Percentiles rank a stretch among this genome's conserved stretches.
Evolutionary conservation across 768 basidiomycete genomes (phyloP).

Genomic region (Tricholoma terreum): DNA sequence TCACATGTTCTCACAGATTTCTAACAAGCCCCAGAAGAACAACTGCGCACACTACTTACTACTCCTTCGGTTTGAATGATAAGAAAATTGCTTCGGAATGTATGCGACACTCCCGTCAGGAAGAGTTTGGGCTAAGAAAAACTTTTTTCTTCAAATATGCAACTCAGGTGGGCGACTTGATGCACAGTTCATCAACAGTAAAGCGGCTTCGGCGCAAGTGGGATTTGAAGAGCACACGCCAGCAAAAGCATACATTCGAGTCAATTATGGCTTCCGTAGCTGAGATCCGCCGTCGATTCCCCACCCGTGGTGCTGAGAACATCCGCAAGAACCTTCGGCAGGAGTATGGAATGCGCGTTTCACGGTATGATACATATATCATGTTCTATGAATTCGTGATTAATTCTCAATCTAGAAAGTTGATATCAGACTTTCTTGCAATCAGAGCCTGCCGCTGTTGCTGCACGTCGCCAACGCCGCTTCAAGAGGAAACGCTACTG

Average conservation of each 20-base stretch:
- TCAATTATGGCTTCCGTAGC: constrained; percentile 3
- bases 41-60: too few species aligned
- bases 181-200: neutral
- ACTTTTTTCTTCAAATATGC: neutral
- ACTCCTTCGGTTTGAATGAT: constrained; percentile 2
- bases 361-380: too few species aligned
- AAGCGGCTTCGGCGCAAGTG: constrained; percentile 3
- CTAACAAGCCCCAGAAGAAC: too few species aligned
- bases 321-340: constrained; percentile 12
- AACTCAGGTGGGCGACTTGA: too few species aligned
- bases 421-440: too few species aligned
- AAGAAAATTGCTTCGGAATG: constrained; percentile 9
- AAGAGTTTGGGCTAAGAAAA: constrained; percentile 17
- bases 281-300: constrained; percentile 9
- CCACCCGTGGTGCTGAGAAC: constrained; percentile 9
- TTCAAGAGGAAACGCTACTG: constrained; percentile 24
- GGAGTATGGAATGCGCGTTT: constrained; percentile 10
- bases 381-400: too few species aligned
- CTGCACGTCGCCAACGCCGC: neutral
- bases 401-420: too few species aligned
- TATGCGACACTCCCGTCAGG: constrained; percentile 12
- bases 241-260: constrained; percentile 15
- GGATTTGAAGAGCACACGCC: constrained; percentile 6
- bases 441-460: too few species aligned
- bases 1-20: too few species aligned